Conservation (phyloP, 345 rosid species). For the Laguncularia racemosa region DNA sequence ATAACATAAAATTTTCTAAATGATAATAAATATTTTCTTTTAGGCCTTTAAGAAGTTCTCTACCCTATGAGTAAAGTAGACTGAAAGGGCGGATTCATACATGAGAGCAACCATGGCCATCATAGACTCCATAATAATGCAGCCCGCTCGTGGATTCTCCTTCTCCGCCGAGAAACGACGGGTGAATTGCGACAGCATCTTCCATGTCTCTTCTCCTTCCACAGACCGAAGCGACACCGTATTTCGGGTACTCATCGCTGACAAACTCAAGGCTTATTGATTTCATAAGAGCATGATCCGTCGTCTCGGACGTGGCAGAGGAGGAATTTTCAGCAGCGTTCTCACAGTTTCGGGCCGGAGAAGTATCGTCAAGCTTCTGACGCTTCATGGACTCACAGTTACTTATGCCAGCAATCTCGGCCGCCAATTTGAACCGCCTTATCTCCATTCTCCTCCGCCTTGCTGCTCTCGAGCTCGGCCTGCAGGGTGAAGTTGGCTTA, state of each 20-base stretch:
- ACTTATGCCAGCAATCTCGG: not conserved
- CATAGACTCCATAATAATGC: slow-evolving; percentile 60
- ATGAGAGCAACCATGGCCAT: slow-evolving; percentile 50
- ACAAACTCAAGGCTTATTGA: not conserved
- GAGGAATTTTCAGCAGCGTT: slow-evolving; percentile 8
- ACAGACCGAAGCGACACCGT: slow-evolving; percentile 66
- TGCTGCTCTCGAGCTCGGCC: slow-evolving; percentile 34
- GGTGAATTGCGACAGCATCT: slow-evolving; percentile 59
- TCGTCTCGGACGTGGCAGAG: no score
- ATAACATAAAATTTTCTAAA: not conserved
- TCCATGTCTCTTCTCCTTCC: slow-evolving; percentile 92
- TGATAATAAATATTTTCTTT: not conserved
- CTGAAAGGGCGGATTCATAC: slow-evolving; percentile 9
- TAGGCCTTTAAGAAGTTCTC: no score
- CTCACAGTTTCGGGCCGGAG: slow-evolving; percentile 13
- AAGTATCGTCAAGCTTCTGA: slow-evolving; percentile 15
- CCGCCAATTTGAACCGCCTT: slow-evolving; percentile 35
- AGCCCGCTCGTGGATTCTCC: slow-evolving; percentile 13
- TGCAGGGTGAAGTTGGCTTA: slow-evolving; percentile 16
- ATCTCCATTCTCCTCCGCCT: slow-evolving; percentile 68
- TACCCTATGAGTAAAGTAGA: no score
- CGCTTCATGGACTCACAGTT: slow-evolving; percentile 16
- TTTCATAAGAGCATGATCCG: no score
- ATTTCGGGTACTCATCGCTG: slow-evolving; percentile 29
- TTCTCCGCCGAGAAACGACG: slow-evolving; percentile 30